Base-by-base conservation (phyloP, 345 rosid genomes). In the Eucalyptus regnans region DNA sequence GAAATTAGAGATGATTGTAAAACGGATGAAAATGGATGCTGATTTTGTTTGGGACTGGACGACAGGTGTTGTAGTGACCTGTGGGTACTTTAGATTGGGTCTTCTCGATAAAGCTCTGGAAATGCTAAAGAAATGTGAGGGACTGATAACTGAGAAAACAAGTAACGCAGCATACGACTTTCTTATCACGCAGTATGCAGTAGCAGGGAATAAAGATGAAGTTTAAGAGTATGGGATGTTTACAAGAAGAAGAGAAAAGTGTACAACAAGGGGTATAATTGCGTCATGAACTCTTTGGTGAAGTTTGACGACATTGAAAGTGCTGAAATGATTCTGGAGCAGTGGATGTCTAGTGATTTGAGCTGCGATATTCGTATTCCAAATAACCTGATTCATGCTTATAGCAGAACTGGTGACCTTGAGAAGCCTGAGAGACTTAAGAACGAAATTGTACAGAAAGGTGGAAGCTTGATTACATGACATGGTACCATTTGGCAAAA, bases 301-400 rank as follows among this genome's bases (percentile, higher is more conserved):
- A 93, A 90, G 91, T 66, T 91, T 51, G 91, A 93, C 46, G 95
- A 94, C 90, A 8, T 93, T 58, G 93, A 92, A 86, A 81, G 33
- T 87, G 95, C 91, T 15, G 93, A 93, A 88, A 89, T 86, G 88
- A 90, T 94, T 81, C 91, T 90, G 81, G 88, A 90, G 29, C 92
- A 90, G 66, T 93, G 95, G 95, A 91, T 90, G 89, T 91, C 91
- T 56, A 87, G 68, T 60, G 37, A 51, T 50, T 29, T 51, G 56
- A 1, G 0, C 9, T 86, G 86, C 29, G 92, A 93, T 87, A 86
- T 91, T 29, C 86, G 89, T 7, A 81, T 92, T 62, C 88, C 91
- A 29, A 92, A 92, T 85, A n/a, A 86, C 29, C 51, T 93, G 88
- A 87, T 93, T 25, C 33, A 50, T 79, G 90, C 92, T 20, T 94